Evolutionary conservation across 2,329 filamentous ascomycete genomes (phyloP), one percentile per base, ranked within the genome.

Genomic region (Didymella segeticola): DNA sequence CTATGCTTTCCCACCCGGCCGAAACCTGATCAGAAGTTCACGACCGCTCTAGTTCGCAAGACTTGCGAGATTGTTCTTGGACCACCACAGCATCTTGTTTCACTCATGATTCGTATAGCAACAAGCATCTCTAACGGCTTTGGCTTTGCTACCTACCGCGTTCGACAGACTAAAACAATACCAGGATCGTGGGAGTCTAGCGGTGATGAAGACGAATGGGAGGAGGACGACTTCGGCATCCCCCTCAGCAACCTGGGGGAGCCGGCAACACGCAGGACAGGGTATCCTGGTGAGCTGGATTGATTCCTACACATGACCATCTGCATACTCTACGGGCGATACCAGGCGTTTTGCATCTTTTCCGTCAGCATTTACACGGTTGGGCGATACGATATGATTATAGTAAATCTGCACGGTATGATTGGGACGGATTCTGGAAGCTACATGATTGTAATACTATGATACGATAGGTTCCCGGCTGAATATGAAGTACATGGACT

Each of bases 31-130:
- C 64, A 69, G 34, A 67, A 73, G 23, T 70, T 74, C 34, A 73
- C 71, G 3, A 78, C 84, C 43, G 83, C 86, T 3, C 83, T 96
- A 25, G 82, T 96, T 22, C 84, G 88, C 50, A 93, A 90, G 75
- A 92, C 91, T 0, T 87, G 85, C 58, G 86, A 90, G 45, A 82
- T 95, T 25, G 82, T 96, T 4, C 78, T 96, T 12, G 86, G 89
- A 0, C 91, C 91, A n/a, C 91, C 93, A 0, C 84, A 88, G 27
- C 86, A 93, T 64, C 82, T 96, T 2, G 83, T 96, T 29, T 81
- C 85, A 22, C 79, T 96, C 33, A 92, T 96, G 81, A 82, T 96
- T 4, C 86, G 86, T 50, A 90, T 96, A 51, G 90, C 92, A 1
- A 87, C 89, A 0, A 86, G 85, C 57, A 91, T 96, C 57, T 83